phyloP scores from a whole-genome alignment of 1,139 yeast genomes.

The Blastobotrys proliferans region DNA sequence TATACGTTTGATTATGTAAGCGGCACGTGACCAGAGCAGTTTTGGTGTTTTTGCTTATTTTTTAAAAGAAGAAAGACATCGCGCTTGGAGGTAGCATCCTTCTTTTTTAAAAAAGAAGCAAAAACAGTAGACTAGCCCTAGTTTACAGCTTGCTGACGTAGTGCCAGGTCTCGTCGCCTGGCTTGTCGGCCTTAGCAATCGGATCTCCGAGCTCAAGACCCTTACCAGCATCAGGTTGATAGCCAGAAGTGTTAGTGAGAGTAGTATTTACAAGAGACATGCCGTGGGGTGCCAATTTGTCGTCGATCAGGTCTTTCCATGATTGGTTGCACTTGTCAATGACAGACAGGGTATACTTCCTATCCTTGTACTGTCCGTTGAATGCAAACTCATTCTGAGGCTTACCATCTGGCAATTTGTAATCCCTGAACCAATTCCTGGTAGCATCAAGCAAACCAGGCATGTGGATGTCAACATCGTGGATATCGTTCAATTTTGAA shows the following conservation, averaged over 20 bases:
- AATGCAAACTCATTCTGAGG: slow-evolving; percentile 84
- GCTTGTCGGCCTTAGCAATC: not conserved
- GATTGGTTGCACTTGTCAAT: slow-evolving; percentile 67
- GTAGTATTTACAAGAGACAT: slow-evolving; percentile 13
- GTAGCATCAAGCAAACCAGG: slow-evolving; percentile 83
- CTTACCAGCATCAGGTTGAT: not conserved
- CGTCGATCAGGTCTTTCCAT: slow-evolving; percentile 62
- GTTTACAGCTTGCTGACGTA: slow-evolving; percentile 5
- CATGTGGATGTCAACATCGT: slow-evolving; percentile 67
- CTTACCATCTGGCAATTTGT: slow-evolving; percentile 88
- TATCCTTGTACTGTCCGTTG: slow-evolving; percentile 74
- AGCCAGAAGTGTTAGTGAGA: not conserved
- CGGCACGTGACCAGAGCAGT: too few relatives aligned
- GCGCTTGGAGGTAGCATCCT: too few relatives aligned
- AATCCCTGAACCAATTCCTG: slow-evolving; percentile 86
- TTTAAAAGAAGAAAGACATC: too few relatives aligned
- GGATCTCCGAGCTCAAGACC: slow-evolving; percentile 1
- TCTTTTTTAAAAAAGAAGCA: too few relatives aligned
- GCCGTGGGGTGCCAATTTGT: slow-evolving; percentile 37
- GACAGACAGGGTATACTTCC: slow-evolving; percentile 65
- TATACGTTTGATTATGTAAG: too few relatives aligned
- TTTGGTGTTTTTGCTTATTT: too few relatives aligned
- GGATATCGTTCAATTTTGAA: slow-evolving; percentile 63
- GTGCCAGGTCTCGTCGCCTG: slow-evolving; percentile 5
- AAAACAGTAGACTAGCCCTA: not conserved